phyloP scores from a whole-genome alignment of 768 basidiomycete genomes.

The Russula foetens region DNA sequence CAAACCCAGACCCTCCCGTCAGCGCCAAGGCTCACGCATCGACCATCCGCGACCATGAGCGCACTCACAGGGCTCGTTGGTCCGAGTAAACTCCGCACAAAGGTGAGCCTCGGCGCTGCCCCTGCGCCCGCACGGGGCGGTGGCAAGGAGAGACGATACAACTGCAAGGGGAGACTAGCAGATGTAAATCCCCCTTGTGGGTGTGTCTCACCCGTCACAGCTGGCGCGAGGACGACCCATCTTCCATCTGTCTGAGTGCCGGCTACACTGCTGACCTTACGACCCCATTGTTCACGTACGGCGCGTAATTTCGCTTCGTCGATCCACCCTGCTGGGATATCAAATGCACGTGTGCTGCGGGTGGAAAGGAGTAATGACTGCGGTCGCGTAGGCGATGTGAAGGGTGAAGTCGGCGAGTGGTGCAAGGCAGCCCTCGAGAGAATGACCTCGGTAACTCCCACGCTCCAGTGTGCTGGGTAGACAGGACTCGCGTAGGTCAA shows the following conservation, averaged over 20 bases:
- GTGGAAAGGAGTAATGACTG: slow-evolving; percentile 39
- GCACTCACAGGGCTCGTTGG: slow-evolving; percentile 58
- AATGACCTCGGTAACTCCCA: slow-evolving; percentile 68
- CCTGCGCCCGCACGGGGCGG: slow-evolving; percentile 37
- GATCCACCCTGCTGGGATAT: slow-evolving; percentile 65
- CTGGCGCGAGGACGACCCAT: slow-evolving; percentile 73
- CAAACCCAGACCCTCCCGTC: slow-evolving; percentile 80
- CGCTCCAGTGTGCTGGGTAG: slow-evolving; percentile 75
- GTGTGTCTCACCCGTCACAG: slow-evolving; percentile 20
- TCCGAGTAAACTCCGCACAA: slow-evolving; percentile 64
- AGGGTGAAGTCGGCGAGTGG: not conserved
- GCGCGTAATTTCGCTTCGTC: slow-evolving; percentile 51
- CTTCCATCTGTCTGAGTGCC: slow-evolving; percentile 79
- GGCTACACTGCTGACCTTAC: slow-evolving; percentile 62
- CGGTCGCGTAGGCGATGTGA: slow-evolving; percentile 30
- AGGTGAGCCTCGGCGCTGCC: slow-evolving; percentile 55
- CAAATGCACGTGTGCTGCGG: slow-evolving; percentile 60
- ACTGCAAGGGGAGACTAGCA: slow-evolving; percentile 45
- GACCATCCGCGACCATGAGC: slow-evolving; percentile 70
- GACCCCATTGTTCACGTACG: slow-evolving; percentile 71
- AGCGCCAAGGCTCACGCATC: slow-evolving; percentile 65
- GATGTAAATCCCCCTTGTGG: slow-evolving; percentile 25
- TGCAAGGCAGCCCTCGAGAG: slow-evolving; percentile 34
- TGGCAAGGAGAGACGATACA: slow-evolving; percentile 66
- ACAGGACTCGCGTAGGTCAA: slow-evolving; percentile 70